Conservation (phyloP, 306 rosid genomes). For the Alnus glutinosa region DNA sequence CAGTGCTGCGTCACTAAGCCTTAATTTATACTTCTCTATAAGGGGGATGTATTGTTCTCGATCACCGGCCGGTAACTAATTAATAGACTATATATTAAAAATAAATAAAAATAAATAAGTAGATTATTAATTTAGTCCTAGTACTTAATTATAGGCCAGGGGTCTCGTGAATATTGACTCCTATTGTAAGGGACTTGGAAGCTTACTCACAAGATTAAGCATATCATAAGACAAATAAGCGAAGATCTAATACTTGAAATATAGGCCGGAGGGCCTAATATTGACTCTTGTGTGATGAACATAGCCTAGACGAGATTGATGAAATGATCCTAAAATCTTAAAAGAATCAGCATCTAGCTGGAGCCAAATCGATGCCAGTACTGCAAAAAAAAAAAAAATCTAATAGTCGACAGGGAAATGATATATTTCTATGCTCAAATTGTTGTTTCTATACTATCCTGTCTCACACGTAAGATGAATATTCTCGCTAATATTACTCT, state of each 20-base stretch:
- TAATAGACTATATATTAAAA: too few species aligned
- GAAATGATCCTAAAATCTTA: not conserved
- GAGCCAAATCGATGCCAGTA: not conserved
- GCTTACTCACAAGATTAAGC: not conserved
- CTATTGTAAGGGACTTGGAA: too few species aligned
- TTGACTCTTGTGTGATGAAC: not conserved
- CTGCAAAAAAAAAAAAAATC: not conserved
- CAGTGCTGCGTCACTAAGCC: too few species aligned
- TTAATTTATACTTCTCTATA: too few species aligned
- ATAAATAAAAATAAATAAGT: too few species aligned
- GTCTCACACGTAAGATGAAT: too few species aligned
- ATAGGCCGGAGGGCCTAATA: not conserved
- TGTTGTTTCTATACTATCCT: not conserved
- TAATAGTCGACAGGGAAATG: not conserved
- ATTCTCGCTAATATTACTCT: not conserved
- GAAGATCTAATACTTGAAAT: too few species aligned
- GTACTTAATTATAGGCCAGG: too few species aligned
- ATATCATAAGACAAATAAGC: not conserved
- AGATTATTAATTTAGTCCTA: too few species aligned
- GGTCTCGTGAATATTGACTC: too few species aligned
- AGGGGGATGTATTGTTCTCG: too few species aligned
- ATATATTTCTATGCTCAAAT: not conserved
- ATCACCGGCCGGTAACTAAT: too few species aligned
- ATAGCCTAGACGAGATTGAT: not conserved
- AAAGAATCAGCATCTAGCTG: not conserved